A percentile compares a stretch with the other conserved stretches of the same genome.
These are phyloP conservation scores for Periconia digitata DNA, from an alignment of 2,329 filamentous ascomycete genomes.

Conservation along the genomic window DNA sequence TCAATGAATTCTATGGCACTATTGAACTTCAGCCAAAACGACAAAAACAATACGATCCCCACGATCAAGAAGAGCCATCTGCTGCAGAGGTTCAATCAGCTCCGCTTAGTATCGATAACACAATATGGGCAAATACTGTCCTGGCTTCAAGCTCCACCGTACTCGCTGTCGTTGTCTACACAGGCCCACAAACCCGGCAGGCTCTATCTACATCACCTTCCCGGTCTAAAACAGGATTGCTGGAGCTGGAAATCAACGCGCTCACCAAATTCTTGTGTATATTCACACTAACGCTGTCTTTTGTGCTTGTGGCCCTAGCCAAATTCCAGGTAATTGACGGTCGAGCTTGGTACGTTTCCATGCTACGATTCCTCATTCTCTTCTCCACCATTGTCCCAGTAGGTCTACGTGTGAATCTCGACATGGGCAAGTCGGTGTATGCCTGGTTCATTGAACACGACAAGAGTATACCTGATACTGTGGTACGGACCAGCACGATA, in stretches of 20 bases:
- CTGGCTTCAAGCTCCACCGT: slow-evolving; percentile 90
- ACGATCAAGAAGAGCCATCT: slow-evolving; percentile 26
- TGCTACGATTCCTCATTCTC: slow-evolving; percentile 95
- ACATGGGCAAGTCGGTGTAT: slow-evolving; percentile 96
- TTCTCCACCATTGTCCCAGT: slow-evolving; percentile 99
- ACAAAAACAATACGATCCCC: slow-evolving; percentile 51
- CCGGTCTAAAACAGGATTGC: slow-evolving; percentile 86
- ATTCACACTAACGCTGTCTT: slow-evolving; percentile 81
- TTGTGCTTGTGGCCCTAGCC: slow-evolving; percentile 85
- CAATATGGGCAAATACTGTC: slow-evolving; percentile 97
- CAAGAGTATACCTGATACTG: slow-evolving; percentile 82
- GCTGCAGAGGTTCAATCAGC: slow-evolving; percentile 55
- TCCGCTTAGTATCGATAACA: slow-evolving; percentile 90
- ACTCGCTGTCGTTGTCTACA: slow-evolving; percentile 89
- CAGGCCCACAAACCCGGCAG: slow-evolving; percentile 89
- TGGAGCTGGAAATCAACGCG: slow-evolving; percentile 96
- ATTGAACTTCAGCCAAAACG: slow-evolving; percentile 68
- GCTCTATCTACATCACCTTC: slow-evolving; percentile 90
- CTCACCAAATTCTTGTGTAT: slow-evolving; percentile 94
- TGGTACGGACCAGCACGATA: slow-evolving; percentile 95
- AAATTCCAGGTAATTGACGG: slow-evolving; percentile 70
- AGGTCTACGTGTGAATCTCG: slow-evolving; percentile 91
- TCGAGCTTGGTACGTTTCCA: slow-evolving; percentile 88
- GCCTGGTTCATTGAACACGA: slow-evolving; percentile 94
- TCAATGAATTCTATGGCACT: slow-evolving; percentile 94